These are phyloP conservation scores for Gossypium stocksii DNA, from an alignment of 345 rosid genomes.

Conservation along the genomic window DNA sequence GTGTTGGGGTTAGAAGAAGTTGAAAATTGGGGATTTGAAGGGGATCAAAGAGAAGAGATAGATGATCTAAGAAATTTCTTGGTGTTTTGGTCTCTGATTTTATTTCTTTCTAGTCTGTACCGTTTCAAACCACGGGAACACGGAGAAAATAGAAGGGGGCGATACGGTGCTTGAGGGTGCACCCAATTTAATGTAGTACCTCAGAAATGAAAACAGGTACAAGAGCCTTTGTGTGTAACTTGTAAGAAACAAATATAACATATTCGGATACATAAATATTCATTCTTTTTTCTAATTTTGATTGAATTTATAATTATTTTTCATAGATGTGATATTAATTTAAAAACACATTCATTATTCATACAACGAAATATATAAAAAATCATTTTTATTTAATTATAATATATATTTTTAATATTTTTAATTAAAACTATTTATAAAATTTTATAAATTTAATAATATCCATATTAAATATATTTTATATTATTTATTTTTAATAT, in stretches of 20 bases:
- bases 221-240: background rate
- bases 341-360: too few species aligned
- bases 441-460: too few species aligned
- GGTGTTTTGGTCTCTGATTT: background rate
- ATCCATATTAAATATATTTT: too few species aligned
- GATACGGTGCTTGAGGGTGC: constrained; percentile 4
- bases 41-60: background rate
- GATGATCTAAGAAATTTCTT: background rate
- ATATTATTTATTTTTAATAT: too few species aligned
- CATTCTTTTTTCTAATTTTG: too few species aligned
- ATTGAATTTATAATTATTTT: too few species aligned
- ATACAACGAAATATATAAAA: too few species aligned
- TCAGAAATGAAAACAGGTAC: background rate
- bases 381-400: too few species aligned
- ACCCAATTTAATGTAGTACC: background rate
- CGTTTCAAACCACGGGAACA: background rate
- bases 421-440: too few species aligned
- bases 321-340: too few species aligned
- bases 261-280: background rate
- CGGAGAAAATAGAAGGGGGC: background rate
- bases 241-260: background rate
- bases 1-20: background rate
- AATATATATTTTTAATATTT: too few species aligned
- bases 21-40: background rate
- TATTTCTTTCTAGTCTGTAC: background rate